Conservation (phyloP, 208 protist genomes). For the Leishmania mexicana region DNA sequence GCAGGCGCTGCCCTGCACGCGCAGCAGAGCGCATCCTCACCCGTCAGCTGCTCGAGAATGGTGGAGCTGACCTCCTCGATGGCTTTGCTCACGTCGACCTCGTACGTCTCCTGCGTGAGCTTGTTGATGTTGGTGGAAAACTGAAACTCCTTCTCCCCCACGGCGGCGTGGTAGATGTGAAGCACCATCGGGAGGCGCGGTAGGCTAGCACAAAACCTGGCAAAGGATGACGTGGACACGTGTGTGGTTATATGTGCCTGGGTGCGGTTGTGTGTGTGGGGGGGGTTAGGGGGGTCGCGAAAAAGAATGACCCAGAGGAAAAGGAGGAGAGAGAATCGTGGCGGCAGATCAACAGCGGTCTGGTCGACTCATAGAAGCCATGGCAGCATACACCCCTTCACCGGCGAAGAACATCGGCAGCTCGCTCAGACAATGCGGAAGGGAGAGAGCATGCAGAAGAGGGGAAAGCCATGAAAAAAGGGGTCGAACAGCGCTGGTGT, state of each 20-base stretch:
- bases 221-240: not conserved
- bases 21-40: constrained; percentile 44
- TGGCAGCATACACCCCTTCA: not conserved
- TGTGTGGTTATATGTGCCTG: not conserved
- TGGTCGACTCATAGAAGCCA: not conserved
- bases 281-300: not conserved
- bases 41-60: constrained; percentile 47
- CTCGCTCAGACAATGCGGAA: not conserved
- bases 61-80: constrained; percentile 48
- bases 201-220: not conserved
- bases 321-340: not conserved
- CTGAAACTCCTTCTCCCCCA: constrained; percentile 67
- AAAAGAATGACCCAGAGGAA: not conserved
- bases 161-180: constrained; percentile 57
- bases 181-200: constrained; percentile 32
- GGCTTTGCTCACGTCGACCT: constrained; percentile 29
- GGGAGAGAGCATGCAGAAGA: not conserved
- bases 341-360: not conserved
- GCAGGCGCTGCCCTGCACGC: constrained; percentile 41
- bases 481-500: not conserved
- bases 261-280: not conserved
- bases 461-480: no score
- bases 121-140: constrained; percentile 50
- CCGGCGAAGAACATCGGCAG: not conserved
- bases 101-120: constrained; percentile 36